A percentile compares a stretch with the other conserved stretches of the same genome.
Evolutionary conservation across 305 asterid species (phyloP).

Genomic region (Fraxinus sp.): DNA sequence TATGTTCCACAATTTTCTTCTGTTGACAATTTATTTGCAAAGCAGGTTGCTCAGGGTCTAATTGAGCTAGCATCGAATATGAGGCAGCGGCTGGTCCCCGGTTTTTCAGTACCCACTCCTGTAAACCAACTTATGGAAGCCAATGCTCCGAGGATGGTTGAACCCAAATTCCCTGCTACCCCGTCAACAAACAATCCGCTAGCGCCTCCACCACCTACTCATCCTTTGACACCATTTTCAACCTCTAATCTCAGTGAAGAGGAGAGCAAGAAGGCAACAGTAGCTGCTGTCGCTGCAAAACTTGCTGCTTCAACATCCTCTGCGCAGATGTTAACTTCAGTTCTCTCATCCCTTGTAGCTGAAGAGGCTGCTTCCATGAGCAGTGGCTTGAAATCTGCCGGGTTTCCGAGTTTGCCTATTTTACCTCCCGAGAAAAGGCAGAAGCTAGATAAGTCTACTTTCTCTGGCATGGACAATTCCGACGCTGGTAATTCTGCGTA

Average conservation of each 20-base stretch:
- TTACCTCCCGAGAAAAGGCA: conserved; percentile 57
- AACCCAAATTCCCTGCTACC: conserved; percentile 36
- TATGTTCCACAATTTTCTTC: background rate
- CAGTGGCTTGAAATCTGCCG: conserved; percentile 46
- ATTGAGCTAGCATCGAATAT: conserved; percentile 50
- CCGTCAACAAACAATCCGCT: conserved; percentile 33
- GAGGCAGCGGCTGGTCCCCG: conserved; percentile 51
- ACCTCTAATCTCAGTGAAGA: conserved; percentile 51
- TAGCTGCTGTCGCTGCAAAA: conserved; percentile 94
- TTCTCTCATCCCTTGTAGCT: conserved; percentile 89
- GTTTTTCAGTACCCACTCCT: conserved; percentile 30
- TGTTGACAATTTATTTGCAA: conserved; percentile 11
- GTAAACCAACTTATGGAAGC: conserved; percentile 33
- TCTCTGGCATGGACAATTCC: conserved; percentile 39
- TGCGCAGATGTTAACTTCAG: conserved; percentile 87
- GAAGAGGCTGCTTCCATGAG: conserved; percentile 87
- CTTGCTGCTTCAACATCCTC: conserved; percentile 87
- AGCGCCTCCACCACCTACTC: conserved; percentile 33
- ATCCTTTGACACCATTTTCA: conserved; percentile 35
- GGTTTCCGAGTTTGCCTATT: conserved; percentile 40
- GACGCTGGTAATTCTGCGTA: conserved; percentile 47
- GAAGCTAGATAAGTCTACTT: conserved; percentile 53
- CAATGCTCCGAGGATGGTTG: conserved; percentile 15
- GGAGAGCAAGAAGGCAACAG: conserved; percentile 77
- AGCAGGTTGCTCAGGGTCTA: conserved; percentile 69